A percentile compares a stretch with the other conserved stretches of the same genome.
Conservation (phyloP, 2,329 filamentous ascomycete genomes). For the Raffaelea arxii region DNA sequence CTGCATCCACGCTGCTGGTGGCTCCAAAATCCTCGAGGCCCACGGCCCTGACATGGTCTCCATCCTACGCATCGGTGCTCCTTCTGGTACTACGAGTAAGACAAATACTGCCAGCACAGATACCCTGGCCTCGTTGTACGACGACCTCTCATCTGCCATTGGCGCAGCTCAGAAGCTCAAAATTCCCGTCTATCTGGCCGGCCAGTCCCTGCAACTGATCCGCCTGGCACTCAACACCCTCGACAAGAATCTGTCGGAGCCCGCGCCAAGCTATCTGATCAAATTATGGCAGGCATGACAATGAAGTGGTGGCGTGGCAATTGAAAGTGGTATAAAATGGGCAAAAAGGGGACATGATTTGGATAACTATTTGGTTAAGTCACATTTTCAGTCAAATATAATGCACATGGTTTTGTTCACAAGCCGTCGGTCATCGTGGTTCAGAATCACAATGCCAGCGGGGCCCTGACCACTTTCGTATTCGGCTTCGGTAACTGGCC, state of each 20-base stretch:
- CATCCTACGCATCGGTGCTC: conserved; percentile 20
- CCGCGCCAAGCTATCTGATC: conserved; percentile 16
- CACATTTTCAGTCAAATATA: too few relatives aligned
- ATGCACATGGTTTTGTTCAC: too few relatives aligned
- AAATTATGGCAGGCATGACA: conserved; percentile 15
- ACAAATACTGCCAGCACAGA: conserved; percentile 12
- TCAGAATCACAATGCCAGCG: too few relatives aligned
- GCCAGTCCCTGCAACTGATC: conserved; percentile 28
- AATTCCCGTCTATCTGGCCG: conserved; percentile 29
- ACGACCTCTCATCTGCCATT: conserved; percentile 25
- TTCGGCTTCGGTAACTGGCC: too few relatives aligned
- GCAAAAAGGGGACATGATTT: too few relatives aligned
- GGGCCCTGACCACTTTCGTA: too few relatives aligned
- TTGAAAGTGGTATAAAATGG: too few relatives aligned
- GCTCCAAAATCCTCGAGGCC: conserved; percentile 26
- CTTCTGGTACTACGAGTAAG: too few relatives aligned
- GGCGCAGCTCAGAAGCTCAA: conserved; percentile 33
- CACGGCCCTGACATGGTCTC: conserved; percentile 29
- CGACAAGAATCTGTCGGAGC: not conserved
- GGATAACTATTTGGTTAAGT: too few relatives aligned
- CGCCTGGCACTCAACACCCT: conserved; percentile 18
- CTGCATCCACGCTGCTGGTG: conserved; percentile 35
- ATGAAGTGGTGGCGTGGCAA: too few relatives aligned
- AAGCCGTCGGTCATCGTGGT: too few relatives aligned
- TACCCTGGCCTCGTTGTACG: conserved; percentile 20